Base-by-base conservation (phyloP, 192 early-diverging fungal species). In the Blastocladiella britannica region DNA sequence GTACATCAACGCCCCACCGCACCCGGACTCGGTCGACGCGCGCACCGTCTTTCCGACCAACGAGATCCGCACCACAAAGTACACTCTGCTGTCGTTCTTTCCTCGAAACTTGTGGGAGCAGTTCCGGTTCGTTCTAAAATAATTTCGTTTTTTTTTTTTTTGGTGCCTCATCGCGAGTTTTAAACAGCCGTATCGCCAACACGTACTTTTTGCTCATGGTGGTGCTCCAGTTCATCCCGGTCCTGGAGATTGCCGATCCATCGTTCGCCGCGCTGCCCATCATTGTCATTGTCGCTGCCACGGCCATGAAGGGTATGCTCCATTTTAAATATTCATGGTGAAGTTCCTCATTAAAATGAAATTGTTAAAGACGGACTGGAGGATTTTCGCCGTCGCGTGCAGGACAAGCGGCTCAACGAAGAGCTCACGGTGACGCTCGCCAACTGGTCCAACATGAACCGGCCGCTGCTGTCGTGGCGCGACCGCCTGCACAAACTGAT, bases 21-120 rank as follows among this genome's bases (percentile, higher is more conserved):
- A 2, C 6, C 2, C 37, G 9, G 1, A 7, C 5, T 7, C 3
- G 9, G 9, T 47, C 2, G 37, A 0, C n/a, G 37, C n/a, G 37
- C 37, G 37, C 15, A n/a, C n/a, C n/a, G n/a, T n/a, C n/a, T 47
- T 47, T 6, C 37, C 37, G 37, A 47, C 15, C 61, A 96, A 96
- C 72, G 78, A 84, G 62, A 78, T 96, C 27, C 68, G 76, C 30
- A 96, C 93, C 0, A 76, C 82, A n/a, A 98, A 96, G 67, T 98
- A 98, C 74, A 88, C 88, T 4, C 65, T 84, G 4, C 54, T 89
- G 7, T 82, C 85, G 0, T 98, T 96, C 69, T 66, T 98, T 15
- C 93, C 93, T n/a, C 93, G 91, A 66, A 95, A 95, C 61, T 63
- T 98, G 55, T 87, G 87, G 66, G 92, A 96, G 77, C 93, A 98